Conservation (phyloP, 164 flowering plant genomes). For the Annona squamosa region DNA sequence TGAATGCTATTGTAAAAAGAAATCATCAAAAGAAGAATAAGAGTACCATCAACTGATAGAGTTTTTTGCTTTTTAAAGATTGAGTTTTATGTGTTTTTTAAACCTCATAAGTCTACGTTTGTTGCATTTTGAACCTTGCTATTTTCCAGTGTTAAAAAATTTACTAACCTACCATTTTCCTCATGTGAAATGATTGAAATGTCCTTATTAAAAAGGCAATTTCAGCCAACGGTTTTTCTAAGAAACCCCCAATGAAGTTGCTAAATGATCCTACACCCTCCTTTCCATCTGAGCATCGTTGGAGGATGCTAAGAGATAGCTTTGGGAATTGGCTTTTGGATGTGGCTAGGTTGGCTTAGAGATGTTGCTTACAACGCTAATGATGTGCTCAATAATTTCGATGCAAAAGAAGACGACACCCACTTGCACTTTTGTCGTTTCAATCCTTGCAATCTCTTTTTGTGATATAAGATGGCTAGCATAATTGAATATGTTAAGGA, state of each 20-base stretch:
- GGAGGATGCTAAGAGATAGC: background rate
- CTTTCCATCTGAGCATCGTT: background rate
- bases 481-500: background rate
- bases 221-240: background rate
- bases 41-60: no score
- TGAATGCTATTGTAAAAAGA: no score
- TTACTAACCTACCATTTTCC: no score
- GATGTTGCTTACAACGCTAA: background rate
- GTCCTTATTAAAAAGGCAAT: no score
- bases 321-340: background rate
- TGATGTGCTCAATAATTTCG: background rate
- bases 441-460: background rate
- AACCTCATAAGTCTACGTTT: no score
- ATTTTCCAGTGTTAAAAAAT: no score
- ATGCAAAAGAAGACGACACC: background rate
- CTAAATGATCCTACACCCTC: background rate
- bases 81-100: no score
- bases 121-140: no score
- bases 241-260: background rate
- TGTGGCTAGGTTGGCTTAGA: background rate
- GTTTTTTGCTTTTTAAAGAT: no score
- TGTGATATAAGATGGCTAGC: background rate
- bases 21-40: no score
- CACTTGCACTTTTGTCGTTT: background rate
- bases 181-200: no score